Evolutionary conservation across 1,284 basidiomycete species (phyloP).

Genomic region (Papiliotrema terrestris): DNA sequence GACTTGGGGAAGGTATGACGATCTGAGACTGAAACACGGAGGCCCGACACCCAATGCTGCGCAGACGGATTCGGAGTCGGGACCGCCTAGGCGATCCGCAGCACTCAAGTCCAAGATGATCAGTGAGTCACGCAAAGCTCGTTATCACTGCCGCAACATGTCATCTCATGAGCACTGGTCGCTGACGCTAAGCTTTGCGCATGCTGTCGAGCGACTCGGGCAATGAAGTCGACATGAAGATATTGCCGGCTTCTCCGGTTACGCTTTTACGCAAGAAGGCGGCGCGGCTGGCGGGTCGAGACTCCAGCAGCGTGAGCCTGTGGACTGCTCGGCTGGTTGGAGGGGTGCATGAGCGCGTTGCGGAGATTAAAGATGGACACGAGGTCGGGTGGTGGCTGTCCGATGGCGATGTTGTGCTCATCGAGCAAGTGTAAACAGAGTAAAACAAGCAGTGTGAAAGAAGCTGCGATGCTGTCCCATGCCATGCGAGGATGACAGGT

Average conservation of each 20-base stretch:
- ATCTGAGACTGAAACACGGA: slow-evolving; percentile 22
- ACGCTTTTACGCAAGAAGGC: slow-evolving; percentile 21
- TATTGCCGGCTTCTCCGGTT: slow-evolving; percentile 22
- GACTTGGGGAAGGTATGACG: slow-evolving; percentile 29
- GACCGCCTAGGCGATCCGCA: neutral
- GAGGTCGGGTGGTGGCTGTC: slow-evolving; percentile 21
- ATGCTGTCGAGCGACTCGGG: neutral
- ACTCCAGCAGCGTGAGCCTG: slow-evolving; percentile 1
- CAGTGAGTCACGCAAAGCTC: slow-evolving; percentile 16
- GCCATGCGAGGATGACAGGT: no score
- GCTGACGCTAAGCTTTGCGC: slow-evolving; percentile 1
- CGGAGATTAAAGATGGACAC: slow-evolving; percentile 7
- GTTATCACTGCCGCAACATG: no score
- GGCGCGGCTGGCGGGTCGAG: neutral
- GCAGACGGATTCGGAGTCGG: neutral
- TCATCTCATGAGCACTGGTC: neutral
- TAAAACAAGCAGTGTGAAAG: no score
- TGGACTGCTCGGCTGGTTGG: slow-evolving; percentile 7
- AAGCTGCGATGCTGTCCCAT: no score
- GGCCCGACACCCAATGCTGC: neutral
- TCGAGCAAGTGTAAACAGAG: neutral
- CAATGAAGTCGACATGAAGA: slow-evolving; percentile 8
- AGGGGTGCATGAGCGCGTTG: slow-evolving; percentile 1
- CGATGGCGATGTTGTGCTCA: slow-evolving; percentile 12
- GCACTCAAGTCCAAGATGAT: slow-evolving; percentile 32